A percentile compares a stretch with the other conserved stretches of the same genome.
phyloP scores from a whole-genome alignment of 371 early-diverging fungal genomes.

The Mortierella sp. region DNA sequence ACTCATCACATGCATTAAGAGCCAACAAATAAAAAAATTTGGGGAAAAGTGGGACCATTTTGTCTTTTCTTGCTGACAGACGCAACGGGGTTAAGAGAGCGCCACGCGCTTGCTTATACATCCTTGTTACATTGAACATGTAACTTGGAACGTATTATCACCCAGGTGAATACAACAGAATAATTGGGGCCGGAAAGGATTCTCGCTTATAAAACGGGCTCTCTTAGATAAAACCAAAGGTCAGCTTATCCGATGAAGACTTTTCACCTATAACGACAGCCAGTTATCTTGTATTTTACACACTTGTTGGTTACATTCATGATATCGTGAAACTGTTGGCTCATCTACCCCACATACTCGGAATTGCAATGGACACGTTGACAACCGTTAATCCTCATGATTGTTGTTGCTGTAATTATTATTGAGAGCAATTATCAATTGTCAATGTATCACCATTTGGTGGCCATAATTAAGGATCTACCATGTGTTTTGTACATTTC shows the following conservation, averaged over 20 bases:
- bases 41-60: slow-evolving; percentile 5
- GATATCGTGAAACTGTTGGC: neutral
- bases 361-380: neutral
- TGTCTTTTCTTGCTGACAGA: neutral
- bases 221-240: neutral
- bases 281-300: neutral
- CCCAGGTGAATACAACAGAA: neutral
- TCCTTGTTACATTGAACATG: neutral
- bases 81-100: slow-evolving; percentile 9
- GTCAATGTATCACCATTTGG: slow-evolving; percentile 9
- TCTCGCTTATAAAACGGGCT: slow-evolving; percentile 13
- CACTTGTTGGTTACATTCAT: too few relatives aligned
- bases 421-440: slow-evolving; percentile 16
- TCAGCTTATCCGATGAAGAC: neutral
- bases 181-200: neutral
- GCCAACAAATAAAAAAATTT: slow-evolving; percentile 4
- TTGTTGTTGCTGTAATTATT: slow-evolving; percentile 3
- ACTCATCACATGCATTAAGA: slow-evolving; percentile 9
- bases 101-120: slow-evolving; percentile 10
- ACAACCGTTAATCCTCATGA: slow-evolving; percentile 8
- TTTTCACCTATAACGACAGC: neutral
- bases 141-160: neutral
- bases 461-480: neutral
- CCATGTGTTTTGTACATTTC: neutral
- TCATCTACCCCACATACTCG: slow-evolving; percentile 1